Percentiles rank a stretch among this genome's conserved stretches.
These are phyloP conservation scores for Collariella sp. DNA, from an alignment of 495 filamentous ascomycete species.

Conservation along the genomic window DNA sequence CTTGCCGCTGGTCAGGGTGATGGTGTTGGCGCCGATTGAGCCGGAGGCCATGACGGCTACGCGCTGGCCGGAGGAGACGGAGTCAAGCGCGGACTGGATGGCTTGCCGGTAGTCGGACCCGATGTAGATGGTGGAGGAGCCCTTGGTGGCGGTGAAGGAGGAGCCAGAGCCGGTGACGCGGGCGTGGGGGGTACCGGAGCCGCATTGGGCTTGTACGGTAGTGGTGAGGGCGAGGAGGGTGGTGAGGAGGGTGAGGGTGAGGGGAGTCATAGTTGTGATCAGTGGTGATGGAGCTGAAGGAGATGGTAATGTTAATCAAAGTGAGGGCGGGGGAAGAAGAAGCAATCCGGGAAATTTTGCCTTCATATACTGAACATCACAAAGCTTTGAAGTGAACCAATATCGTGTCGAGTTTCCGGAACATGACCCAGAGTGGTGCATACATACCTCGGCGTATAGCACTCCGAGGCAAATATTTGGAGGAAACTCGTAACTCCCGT, in stretches of 20 bases:
- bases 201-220: slow-evolving; percentile 30
- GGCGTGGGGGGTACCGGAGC: slow-evolving; percentile 32
- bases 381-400: background rate
- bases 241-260: slow-evolving; percentile 12
- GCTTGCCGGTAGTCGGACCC: slow-evolving; percentile 39
- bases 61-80: slow-evolving; percentile 44
- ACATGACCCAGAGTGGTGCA: background rate
- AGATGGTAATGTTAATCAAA: no score
- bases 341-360: background rate
- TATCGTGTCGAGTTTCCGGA: background rate
- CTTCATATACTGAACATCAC: no score
- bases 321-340: background rate
- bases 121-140: slow-evolving; percentile 27
- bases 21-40: slow-evolving; percentile 48
- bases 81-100: slow-evolving; percentile 38
- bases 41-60: slow-evolving; percentile 53
- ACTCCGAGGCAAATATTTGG: background rate
- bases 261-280: slow-evolving; percentile 8
- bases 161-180: slow-evolving; percentile 32
- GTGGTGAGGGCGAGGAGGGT: slow-evolving; percentile 25
- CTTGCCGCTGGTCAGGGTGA: slow-evolving; percentile 37
- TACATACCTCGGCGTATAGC: background rate
- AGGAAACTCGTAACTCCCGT: background rate
- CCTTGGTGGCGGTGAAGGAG: slow-evolving; percentile 30
- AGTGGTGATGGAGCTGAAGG: background rate